Evolutionary conservation across 495 filamentous ascomycete species (phyloP).

Genomic region (Trichoderma orchidacearum): DNA sequence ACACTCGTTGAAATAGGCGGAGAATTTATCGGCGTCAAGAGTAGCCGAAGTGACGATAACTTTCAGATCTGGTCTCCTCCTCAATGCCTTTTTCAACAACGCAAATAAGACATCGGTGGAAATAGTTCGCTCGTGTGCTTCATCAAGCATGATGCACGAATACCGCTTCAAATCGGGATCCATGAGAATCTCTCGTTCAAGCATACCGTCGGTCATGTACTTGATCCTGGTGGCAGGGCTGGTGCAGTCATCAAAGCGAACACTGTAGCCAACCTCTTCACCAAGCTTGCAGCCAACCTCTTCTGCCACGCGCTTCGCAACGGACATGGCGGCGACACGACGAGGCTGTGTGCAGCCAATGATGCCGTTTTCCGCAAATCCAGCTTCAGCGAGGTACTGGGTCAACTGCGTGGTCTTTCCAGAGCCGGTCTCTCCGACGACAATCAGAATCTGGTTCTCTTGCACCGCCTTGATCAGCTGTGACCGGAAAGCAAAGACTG

Average conservation of each 20-base stretch:
- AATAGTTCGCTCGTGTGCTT: slow-evolving; percentile 96
- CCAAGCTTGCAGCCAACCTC: slow-evolving; percentile 89
- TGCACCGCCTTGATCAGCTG: slow-evolving; percentile 78
- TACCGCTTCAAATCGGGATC: slow-evolving; percentile 82
- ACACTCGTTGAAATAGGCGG: slow-evolving; percentile 82
- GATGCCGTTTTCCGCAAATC: slow-evolving; percentile 78
- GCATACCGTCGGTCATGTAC: slow-evolving; percentile 99
- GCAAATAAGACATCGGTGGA: slow-evolving; percentile 93
- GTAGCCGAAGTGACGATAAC: slow-evolving; percentile 95
- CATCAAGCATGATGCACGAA: slow-evolving; percentile 94
- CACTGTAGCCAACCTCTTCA: slow-evolving; percentile 91
- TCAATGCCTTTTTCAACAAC: slow-evolving; percentile 85
- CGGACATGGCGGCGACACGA: slow-evolving; percentile 93
- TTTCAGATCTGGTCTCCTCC: slow-evolving; percentile 73
- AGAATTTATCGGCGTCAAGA: slow-evolving; percentile 95
- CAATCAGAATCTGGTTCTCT: slow-evolving; percentile 85
- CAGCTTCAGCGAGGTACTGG: slow-evolving; percentile 86
- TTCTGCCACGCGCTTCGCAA: slow-evolving; percentile 91
- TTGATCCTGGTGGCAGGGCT: slow-evolving; percentile 87
- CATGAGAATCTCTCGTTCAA: slow-evolving; percentile 85
- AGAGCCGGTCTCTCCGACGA: slow-evolving; percentile 93
- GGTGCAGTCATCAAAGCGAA: slow-evolving; percentile 93
- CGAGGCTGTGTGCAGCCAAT: slow-evolving; percentile 97
- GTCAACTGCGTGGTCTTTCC: slow-evolving; percentile 97
- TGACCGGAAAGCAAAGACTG: slow-evolving; percentile 80